phyloP scores from a whole-genome alignment of 805 yeast genomes.

The Metschnikowia reukaufii region DNA sequence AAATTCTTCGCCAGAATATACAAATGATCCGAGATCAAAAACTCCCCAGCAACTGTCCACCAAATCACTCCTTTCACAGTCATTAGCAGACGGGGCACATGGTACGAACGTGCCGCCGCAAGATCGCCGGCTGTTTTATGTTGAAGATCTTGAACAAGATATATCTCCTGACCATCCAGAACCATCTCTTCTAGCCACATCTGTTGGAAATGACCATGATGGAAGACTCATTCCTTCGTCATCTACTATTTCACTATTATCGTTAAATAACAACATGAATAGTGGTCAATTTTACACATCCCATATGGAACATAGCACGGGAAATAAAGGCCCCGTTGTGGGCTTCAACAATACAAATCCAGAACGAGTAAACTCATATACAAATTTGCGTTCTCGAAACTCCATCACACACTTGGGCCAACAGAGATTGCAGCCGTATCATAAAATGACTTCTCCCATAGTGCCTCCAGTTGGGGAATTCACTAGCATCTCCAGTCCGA shows the following conservation, averaged over 20 bases:
- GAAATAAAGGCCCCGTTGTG: constrained; percentile 4
- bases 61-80: constrained; percentile 28
- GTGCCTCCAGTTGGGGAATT: constrained; percentile 15
- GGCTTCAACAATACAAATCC: constrained; percentile 8
- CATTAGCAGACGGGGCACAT: constrained; percentile 26
- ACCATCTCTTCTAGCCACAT: constrained; percentile 43
- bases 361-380: constrained; percentile 21
- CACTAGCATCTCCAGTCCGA: constrained; percentile 21
- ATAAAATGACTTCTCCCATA: constrained; percentile 27
- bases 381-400: constrained; percentile 19
- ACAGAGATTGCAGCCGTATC: constrained; percentile 40
- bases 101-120: constrained; percentile 1
- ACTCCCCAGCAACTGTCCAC: constrained; percentile 12
- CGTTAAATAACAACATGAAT: constrained; percentile 27
- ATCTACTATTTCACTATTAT: constrained; percentile 40
- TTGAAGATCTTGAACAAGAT: constrained; percentile 17
- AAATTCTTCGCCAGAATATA: constrained; percentile 8
- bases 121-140: constrained; percentile 5
- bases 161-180: constrained; percentile 42
- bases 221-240: constrained; percentile 45
- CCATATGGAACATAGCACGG: not conserved
- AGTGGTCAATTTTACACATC: constrained; percentile 1
- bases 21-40: constrained; percentile 6
- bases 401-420: constrained; percentile 27
- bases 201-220: constrained; percentile 42